Evolutionary conservation across 306 rosid species (phyloP).

Genomic region (apple (Malus domestica)): ASM211411v1 NC_041798.1:38084501-38085000

Average conservation of each 20-base stretch:
- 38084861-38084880: constrained; percentile 53
- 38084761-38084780: constrained; percentile 13
- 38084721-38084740: constrained; percentile 51
- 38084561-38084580: too few relatives aligned
- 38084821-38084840: constrained; percentile 91
- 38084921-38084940: constrained; percentile 1
- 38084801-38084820: constrained; percentile 54
- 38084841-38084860: constrained; percentile 56
- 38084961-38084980: constrained; percentile 57
- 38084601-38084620: too few relatives aligned
- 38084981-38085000: constrained; percentile 74
- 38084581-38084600: too few relatives aligned
- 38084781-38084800: constrained; percentile 31
- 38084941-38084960: constrained; percentile 8
- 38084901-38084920: constrained; percentile 5
- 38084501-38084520: too few relatives aligned
- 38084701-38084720: constrained; percentile 65
- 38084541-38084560: too few relatives aligned
- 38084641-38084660: constrained; percentile 6
- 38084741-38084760: constrained; percentile 33
- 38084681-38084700: constrained; percentile 89
- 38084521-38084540: too few relatives aligned
- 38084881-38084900: not conserved
- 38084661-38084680: constrained; percentile 63
- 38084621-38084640: not conserved